phyloP scores from a whole-genome alignment of 306 rosid genomes.

The Cucurbita maxima region DNA sequence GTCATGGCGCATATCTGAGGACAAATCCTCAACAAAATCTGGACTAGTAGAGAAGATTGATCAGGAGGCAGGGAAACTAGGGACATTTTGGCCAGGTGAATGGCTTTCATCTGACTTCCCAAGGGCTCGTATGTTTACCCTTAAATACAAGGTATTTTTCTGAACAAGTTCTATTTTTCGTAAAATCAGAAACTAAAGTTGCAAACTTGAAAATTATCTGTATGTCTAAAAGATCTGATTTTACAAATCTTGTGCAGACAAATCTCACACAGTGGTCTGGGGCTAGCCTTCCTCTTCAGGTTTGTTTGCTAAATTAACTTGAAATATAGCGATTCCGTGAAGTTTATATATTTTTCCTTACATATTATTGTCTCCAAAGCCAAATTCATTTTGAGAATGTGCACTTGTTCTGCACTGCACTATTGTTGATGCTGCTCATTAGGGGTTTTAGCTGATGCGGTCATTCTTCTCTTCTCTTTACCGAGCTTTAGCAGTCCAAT shows the following conservation, averaged over 20 bases:
- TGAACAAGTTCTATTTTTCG: not conserved
- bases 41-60: constrained; percentile 91
- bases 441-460: not conserved
- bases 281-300: constrained; percentile 97
- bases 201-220: not conserved
- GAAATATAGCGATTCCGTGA: not conserved
- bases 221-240: constrained; percentile 19
- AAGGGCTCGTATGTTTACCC: constrained; percentile 69
- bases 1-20: constrained; percentile 92
- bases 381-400: not conserved
- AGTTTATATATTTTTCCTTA: not conserved
- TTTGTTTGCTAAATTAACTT: constrained; percentile 13
- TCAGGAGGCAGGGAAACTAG: constrained; percentile 87
- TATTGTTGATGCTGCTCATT: not conserved
- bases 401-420: not conserved
- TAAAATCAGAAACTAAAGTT: not conserved
- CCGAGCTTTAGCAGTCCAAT: not conserved
- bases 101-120: constrained; percentile 92
- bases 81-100: constrained; percentile 99
- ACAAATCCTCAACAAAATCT: constrained; percentile 65
- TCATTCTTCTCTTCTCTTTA: not conserved
- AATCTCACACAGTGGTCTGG: constrained; percentile 96
- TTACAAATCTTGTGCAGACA: constrained; percentile 45
- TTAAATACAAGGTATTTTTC: constrained; percentile 78
- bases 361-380: not conserved